A percentile compares a stretch with the other conserved stretches of the same genome.
These are phyloP conservation scores for Ophiostoma sp. DNA, from an alignment of 2,329 filamentous ascomycete genomes.

Conservation along the genomic window DNA sequence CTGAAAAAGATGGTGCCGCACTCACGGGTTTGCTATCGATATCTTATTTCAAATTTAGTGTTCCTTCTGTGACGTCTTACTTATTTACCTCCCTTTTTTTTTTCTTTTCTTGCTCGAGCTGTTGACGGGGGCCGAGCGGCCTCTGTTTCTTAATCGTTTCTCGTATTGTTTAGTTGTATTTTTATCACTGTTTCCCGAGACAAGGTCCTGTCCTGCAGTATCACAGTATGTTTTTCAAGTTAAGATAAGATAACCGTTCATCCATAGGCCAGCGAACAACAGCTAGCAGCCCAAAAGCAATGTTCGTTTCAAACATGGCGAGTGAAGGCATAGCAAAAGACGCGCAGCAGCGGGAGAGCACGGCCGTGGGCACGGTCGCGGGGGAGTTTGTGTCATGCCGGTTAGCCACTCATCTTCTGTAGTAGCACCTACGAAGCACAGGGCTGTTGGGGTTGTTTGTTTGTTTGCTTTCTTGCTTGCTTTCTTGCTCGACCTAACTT, in stretches of 20 bases:
- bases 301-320: neutral
- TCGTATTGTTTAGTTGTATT: neutral
- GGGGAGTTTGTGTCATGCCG: neutral
- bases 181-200: neutral
- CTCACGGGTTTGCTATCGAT: too few species aligned
- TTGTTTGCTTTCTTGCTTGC: too few species aligned
- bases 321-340: neutral
- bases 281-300: too few species aligned
- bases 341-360: neutral
- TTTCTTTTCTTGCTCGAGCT: neutral
- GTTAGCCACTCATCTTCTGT: neutral
- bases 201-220: neutral
- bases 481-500: too few species aligned
- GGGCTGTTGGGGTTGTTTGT: neutral
- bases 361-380: neutral
- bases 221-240: too few species aligned
- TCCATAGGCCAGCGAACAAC: neutral
- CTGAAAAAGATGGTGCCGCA: too few species aligned
- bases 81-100: neutral
- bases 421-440: neutral
- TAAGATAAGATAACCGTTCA: neutral
- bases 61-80: neutral
- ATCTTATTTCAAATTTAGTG: too few species aligned
- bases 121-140: neutral
- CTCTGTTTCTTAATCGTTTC: conserved; percentile 6